A percentile compares a stretch with the other conserved stretches of the same genome.
phyloP scores from a whole-genome alignment of 345 rosid genomes.

The Gossypium thurberi region DNA sequence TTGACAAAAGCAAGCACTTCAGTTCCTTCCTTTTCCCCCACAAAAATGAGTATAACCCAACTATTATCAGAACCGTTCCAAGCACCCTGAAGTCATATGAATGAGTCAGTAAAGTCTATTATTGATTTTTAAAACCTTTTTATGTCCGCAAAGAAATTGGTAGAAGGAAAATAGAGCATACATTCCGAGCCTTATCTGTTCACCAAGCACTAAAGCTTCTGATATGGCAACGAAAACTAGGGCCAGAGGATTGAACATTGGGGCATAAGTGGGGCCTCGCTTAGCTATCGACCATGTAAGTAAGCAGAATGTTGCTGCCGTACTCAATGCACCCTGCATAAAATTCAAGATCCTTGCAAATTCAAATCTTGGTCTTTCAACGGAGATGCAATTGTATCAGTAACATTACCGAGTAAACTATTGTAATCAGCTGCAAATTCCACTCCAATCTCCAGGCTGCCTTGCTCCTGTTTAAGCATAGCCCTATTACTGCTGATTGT shows the following conservation, averaged over 20 bases:
- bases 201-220: slow-evolving; percentile 33
- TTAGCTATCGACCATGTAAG: slow-evolving; percentile 26
- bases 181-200: slow-evolving; percentile 29
- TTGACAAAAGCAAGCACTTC: neutral
- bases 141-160: too few species aligned
- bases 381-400: too few species aligned
- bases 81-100: slow-evolving; percentile 24
- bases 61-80: slow-evolving; percentile 31
- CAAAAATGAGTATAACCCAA: slow-evolving; percentile 37
- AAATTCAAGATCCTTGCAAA: too few species aligned
- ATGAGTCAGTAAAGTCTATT: neutral
- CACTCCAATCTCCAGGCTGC: slow-evolving; percentile 32
- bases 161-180: slow-evolving; percentile 5
- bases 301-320: slow-evolving; percentile 36
- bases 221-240: slow-evolving; percentile 34
- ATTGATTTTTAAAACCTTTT: neutral
- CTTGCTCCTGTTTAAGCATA: slow-evolving; percentile 22
- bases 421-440: slow-evolving; percentile 35
- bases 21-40: slow-evolving; percentile 30
- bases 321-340: slow-evolving; percentile 35
- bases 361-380: too few species aligned
- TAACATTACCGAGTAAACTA: slow-evolving; percentile 36
- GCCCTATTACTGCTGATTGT: slow-evolving; percentile 29
- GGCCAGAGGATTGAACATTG: slow-evolving; percentile 48
- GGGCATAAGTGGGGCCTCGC: slow-evolving; percentile 43